phyloP scores from a whole-genome alignment of 2,329 filamentous ascomycete genomes.

The Paecilomyces niveus region DNA sequence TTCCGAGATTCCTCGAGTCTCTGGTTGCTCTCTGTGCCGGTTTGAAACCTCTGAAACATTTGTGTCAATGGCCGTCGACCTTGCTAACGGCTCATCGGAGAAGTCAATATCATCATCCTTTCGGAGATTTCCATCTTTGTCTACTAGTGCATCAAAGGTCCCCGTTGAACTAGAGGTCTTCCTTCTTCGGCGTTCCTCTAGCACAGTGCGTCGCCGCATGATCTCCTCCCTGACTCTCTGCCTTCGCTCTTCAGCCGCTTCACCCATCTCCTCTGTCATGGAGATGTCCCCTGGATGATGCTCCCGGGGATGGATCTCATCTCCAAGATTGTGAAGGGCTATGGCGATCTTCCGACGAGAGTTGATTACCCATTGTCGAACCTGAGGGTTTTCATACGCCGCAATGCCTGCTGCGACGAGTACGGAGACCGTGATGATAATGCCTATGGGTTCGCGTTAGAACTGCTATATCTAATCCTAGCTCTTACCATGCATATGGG shows the following conservation, averaged over 20 bases:
- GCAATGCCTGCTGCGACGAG: slow-evolving; percentile 57
- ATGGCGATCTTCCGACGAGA: slow-evolving; percentile 56
- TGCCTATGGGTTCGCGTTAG: slow-evolving; percentile 38
- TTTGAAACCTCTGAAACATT: slow-evolving; percentile 17
- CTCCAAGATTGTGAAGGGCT: slow-evolving; percentile 52
- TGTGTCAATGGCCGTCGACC: slow-evolving; percentile 32
- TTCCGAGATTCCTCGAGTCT: slow-evolving; percentile 4
- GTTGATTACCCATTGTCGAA: slow-evolving; percentile 56
- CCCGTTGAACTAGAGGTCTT: slow-evolving; percentile 13
- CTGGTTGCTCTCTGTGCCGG: slow-evolving; percentile 15
- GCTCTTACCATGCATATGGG: background rate
- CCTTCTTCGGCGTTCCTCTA: slow-evolving; percentile 31
- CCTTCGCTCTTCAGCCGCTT: slow-evolving; percentile 38
- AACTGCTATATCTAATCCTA: background rate
- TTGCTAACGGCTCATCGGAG: slow-evolving; percentile 14
- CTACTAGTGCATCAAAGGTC: slow-evolving; percentile 41
- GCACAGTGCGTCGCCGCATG: slow-evolving; percentile 31
- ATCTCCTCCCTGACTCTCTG: slow-evolving; percentile 40
- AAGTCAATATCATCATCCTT: slow-evolving; percentile 6
- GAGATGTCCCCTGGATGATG: slow-evolving; percentile 37
- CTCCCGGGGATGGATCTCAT: slow-evolving; percentile 49
- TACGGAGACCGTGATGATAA: slow-evolving; percentile 56
- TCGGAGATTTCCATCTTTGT: slow-evolving; percentile 32
- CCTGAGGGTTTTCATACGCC: slow-evolving; percentile 57
- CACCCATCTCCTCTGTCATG: slow-evolving; percentile 39